Percentiles rank a stretch among this genome's conserved stretches.
Evolutionary conservation across 768 basidiomycete species (phyloP).

Genomic region (Gymnopilus dilepis): DNA sequence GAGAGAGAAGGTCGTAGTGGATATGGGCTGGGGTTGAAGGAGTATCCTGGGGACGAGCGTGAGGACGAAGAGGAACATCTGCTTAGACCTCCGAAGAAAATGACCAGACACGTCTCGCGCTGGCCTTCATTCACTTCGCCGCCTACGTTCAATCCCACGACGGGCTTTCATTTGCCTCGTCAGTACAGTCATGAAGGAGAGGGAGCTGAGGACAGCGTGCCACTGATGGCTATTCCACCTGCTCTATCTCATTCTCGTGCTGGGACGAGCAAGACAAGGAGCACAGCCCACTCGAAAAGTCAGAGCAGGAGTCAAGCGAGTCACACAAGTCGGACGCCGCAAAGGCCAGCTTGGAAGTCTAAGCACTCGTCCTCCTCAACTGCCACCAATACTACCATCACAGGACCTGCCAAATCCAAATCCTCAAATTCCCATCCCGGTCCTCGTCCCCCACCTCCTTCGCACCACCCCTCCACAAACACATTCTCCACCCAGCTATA

Average conservation of each 20-base stretch:
- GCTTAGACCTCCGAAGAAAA: slow-evolving; percentile 6
- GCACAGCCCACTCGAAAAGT: no score
- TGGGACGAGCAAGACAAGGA: neutral
- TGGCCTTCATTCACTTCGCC: slow-evolving; percentile 27
- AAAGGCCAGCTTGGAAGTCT: neutral
- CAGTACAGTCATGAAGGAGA: slow-evolving; percentile 5
- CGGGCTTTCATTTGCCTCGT: slow-evolving; percentile 18
- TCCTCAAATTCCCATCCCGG: neutral
- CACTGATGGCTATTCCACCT: neutral
- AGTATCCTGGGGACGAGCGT: neutral
- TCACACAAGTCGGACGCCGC: neutral
- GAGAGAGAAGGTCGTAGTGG: neutral
- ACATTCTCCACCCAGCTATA: neutral
- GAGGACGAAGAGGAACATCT: neutral
- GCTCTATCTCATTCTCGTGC: neutral
- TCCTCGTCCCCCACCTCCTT: neutral
- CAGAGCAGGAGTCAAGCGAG: neutral
- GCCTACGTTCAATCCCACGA: slow-evolving; percentile 16
- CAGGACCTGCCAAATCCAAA: no score
- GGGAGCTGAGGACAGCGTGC: neutral
- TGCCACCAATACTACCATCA: neutral
- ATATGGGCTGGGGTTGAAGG: neutral
- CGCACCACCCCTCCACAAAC: neutral
- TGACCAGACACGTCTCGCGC: neutral
- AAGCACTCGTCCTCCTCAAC: neutral